Base-by-base conservation (phyloP, 148 eudicot genomes). In the Limonium bicolor region DNA sequence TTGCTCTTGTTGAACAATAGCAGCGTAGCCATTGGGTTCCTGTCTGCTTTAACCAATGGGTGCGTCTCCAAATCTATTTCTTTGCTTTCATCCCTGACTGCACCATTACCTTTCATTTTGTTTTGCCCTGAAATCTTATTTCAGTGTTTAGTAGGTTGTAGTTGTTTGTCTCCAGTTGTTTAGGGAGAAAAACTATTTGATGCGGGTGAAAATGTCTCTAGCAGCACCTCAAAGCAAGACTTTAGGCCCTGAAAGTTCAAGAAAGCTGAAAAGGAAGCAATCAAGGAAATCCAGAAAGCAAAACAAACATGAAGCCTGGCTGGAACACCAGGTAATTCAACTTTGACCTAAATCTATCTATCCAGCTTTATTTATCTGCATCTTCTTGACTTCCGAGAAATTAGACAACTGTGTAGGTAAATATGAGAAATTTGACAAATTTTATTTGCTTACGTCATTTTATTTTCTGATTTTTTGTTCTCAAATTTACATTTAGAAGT, bases 271-370 rank as follows among this genome's bases (percentile, higher is more conserved):
- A 29, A 54, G 86, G 3, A 86, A 74, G 59, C 76, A 79, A 45
- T 72, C 71, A 24, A 70, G 95, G 30, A 33, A 27, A 25, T 69
- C 55, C 2, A 80, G 59, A 59, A 86, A 77, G 20, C 76, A 74
- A 60, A 65, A 56, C 36, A 86, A 77, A 60, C 78, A 70, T 45
- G 65, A 72, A 38, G 55, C 74, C 11, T 80, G 88, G 80, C 20
- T 61, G 21, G 64, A 69, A 15, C 50, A 67, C 55, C 73, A 77
- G 47, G 90, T 85, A 63, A 23, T 9, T 8, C 10, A 2, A 19
- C 8, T 0, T 30, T 27, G 3, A 15, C 36, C 13, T 19, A 32
- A 8, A 4, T 16, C 18, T 24, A 13, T 14, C 29, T 35, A 21
- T 36, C 17, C 18, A 5, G 0, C 4, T 15, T 32, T 29, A 16